Conservation (phyloP, 345 rosid species). For the Atalantia buxifolia region DNA sequence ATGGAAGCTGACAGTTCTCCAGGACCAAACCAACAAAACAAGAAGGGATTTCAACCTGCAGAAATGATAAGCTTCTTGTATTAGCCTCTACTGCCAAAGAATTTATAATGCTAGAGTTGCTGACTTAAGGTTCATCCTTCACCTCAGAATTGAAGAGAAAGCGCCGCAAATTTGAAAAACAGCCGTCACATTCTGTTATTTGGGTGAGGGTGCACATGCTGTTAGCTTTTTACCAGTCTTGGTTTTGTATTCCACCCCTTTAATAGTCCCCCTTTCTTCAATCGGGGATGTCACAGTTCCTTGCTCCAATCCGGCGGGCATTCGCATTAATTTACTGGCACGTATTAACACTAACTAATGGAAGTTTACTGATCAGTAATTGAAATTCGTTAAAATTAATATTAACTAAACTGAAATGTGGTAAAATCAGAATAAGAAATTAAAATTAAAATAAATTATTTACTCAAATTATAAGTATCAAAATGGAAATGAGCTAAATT, state of each 20-base stretch:
- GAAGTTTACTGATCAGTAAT: too few species aligned
- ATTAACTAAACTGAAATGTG: too few species aligned
- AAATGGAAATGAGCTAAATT: too few species aligned
- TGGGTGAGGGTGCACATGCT: neutral
- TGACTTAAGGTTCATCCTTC: neutral
- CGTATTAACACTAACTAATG: too few species aligned
- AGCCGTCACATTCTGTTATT: neutral
- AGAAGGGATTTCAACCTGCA: slow-evolving; percentile 1
- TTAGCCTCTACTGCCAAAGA: neutral
- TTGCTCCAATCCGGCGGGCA: neutral
- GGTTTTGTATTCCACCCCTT: too few species aligned
- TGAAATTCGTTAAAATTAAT: accelerated
- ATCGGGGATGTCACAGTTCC: neutral
- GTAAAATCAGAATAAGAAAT: accelerated
- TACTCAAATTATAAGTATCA: too few species aligned
- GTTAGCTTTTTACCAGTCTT: neutral
- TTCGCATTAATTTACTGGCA: too few species aligned
- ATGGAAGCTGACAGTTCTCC: neutral
- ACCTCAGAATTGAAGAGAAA: neutral
- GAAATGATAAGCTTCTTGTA: neutral
- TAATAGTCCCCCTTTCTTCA: neutral
- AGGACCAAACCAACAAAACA: slow-evolving; percentile 3
- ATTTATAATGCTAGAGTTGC: neutral
- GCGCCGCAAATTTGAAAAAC: neutral
- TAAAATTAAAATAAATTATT: too few species aligned